Conservation (phyloP, 208 protist species). For the Angomonas ambiguus region DNA sequence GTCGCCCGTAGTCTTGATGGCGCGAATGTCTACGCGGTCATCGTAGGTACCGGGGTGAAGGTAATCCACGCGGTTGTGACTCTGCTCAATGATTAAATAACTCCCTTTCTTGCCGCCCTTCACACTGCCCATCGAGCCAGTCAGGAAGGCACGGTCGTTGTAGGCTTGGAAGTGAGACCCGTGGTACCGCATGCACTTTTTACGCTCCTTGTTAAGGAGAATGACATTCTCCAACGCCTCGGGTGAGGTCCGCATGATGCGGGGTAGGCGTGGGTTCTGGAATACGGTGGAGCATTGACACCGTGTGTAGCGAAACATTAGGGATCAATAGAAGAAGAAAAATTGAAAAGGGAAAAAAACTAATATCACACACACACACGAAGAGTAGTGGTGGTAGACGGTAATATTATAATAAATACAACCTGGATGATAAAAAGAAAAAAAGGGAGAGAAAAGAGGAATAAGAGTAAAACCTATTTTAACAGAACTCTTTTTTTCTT, state of each 20-base stretch:
- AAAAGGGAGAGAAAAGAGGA: neutral
- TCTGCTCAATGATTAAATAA: constrained; percentile 62
- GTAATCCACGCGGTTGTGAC: constrained; percentile 61
- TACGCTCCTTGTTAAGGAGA: constrained; percentile 60
- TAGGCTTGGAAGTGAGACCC: constrained; percentile 61
- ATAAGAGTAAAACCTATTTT: neutral
- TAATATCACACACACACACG: neutral
- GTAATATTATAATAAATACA: too few relatives aligned
- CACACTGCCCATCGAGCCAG: constrained; percentile 36
- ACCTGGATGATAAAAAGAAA: neutral
- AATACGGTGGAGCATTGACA: constrained; percentile 5
- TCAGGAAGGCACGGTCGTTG: constrained; percentile 62
- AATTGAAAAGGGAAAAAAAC: neutral
- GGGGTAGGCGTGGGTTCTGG: constrained; percentile 49
- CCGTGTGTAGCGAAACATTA: neutral
- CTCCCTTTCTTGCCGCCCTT: constrained; percentile 27
- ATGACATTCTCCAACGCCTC: constrained; percentile 52
- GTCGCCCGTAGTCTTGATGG: constrained; percentile 39
- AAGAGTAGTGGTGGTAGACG: too few relatives aligned
- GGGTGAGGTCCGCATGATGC: constrained; percentile 63
- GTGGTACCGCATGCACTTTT: constrained; percentile 71
- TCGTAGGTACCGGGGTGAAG: constrained; percentile 39
- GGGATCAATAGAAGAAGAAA: neutral
- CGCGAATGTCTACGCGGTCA: constrained; percentile 53
- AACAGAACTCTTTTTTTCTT: neutral